Base-by-base conservation (phyloP, 106 monocot species). In the Allium cepa region DNA sequence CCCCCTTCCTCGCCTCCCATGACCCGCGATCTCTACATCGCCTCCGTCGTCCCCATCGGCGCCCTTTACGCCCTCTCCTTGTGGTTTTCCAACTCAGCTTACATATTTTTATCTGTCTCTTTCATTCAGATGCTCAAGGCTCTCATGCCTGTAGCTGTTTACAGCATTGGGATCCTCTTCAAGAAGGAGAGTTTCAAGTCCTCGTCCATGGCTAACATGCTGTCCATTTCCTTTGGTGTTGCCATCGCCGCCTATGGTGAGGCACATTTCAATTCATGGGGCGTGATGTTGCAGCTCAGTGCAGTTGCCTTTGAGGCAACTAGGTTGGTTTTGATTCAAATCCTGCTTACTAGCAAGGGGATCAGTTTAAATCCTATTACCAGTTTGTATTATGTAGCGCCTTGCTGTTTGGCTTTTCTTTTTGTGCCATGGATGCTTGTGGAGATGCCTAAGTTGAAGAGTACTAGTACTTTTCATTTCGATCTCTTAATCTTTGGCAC, bases 41-140 rank as follows among this genome's bases (percentile, higher is more conserved):
- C 72, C 27, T 74, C 64, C 55, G 64, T 66, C 17, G 66, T 56
- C 64, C 82, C 82, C 67, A 78, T 78, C 66, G 75, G 75, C 53
- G 70, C 74, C 10, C 70, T 82, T 26, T 82, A 78, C 71, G 64
- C 78, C 56, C 59, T 82, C 9, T 78, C 74, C 57, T 74, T 78
- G 45, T 78, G 82, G 81, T 81, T 81, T 63, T 77, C 77, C 60
- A 81, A 81, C 57, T 81, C 81, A 17, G 77, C 81, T 58, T 81
- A 81, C 78, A 78, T 82, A 69, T 74, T 74, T 69, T 61, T 78
- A 50, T 82, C 82, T 17, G 78, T 83, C 50, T 83, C 82, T 67
- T 83, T 83, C 82, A 75, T 82, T 66, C 78, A 78, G 71, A 75
- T 83, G 57, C 73, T 74, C 66, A 74, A 58, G 53, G 66, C 73